These are phyloP conservation scores for Nemania bipapillata DNA, from an alignment of 2,329 filamentous ascomycete genomes.

Conservation along the genomic window DNA sequence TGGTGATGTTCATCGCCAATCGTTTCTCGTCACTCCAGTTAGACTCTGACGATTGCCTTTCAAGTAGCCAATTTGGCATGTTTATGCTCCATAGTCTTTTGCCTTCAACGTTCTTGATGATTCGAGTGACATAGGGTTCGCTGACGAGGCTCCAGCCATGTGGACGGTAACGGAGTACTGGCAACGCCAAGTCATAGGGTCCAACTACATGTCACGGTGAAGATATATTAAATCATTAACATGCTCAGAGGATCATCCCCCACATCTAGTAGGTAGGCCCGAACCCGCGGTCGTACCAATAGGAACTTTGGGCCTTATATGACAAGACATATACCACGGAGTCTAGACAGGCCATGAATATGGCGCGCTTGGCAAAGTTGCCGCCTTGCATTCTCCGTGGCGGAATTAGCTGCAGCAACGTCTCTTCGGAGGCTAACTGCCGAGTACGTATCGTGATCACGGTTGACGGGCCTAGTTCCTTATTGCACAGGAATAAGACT, in stretches of 20 bases:
- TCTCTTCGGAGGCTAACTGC: conserved; percentile 48
- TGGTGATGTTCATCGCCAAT: background rate
- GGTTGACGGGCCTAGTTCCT: conserved; percentile 50
- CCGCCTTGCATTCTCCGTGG: conserved; percentile 43
- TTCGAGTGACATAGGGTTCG: background rate
- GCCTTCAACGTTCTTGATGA: background rate
- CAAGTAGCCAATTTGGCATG: background rate
- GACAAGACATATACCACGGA: conserved; percentile 35
- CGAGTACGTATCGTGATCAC: conserved; percentile 46
- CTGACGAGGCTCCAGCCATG: conserved; percentile 20
- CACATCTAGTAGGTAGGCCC: conserved; percentile 45
- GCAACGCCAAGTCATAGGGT: conserved; percentile 32
- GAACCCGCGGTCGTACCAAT: conserved; percentile 45
- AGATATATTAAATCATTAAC: conserved; percentile 44
- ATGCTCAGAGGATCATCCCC: conserved; percentile 34
- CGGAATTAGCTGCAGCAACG: conserved; percentile 40
- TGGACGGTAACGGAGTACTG: conserved; percentile 21
- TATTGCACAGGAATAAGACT: conserved; percentile 39
- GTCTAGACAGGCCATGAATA: conserved; percentile 34
- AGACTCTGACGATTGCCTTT: background rate
- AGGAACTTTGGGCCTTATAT: conserved; percentile 41
- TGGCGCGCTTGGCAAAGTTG: conserved; percentile 26
- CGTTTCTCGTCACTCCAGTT: background rate
- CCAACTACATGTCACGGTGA: conserved; percentile 35
- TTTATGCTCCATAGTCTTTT: background rate